Base-by-base conservation (phyloP, 345 rosid species). In the Eucalyptus decipiens region DNA sequence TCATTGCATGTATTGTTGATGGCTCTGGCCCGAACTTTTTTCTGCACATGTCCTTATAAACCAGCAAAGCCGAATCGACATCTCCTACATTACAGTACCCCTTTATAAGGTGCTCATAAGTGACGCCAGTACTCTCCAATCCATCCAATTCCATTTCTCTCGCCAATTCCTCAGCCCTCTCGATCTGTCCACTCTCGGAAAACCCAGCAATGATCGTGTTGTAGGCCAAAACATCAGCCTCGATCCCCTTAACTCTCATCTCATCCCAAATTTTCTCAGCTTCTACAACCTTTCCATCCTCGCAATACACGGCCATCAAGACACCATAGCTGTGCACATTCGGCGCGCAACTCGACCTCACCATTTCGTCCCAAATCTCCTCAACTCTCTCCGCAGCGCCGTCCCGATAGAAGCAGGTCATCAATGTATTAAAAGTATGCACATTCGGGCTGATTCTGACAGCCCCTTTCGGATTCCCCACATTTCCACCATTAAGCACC, bases 121-220 rank as follows among this genome's bases (percentile, higher is more conserved):
- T 94, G 87, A 92, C 87, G 86, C 89, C 90, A 88, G 91, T 94
- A 87, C 90, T 76, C 90, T 95, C 93, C 23, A 94, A 60, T 45
- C 96, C 94, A 87, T 90, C 89, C 90, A 90, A 90, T 48, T 91
- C 95, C 97, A 97, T 97, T 86, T 95, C 98, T 67, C 90, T 83
- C 15, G 92, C 89, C 47, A 96, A 89, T 88, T 92, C 93, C 90
- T 94, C 96, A 3, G 96, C 99, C 90, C 93, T 96, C 56, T 56
- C 88, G 56, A 94, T 88, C 87, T 94, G 94, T 3, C 96, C 93
- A 83, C 52, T 90, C 90, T 91, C 80, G 43, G 98, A 97, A 76
- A 93, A 92, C 40, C 96, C 98, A 47, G 94, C 97, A 34, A 97
- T 96, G 52, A 97, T 90, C 9, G 97, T 95, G 86, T 96, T 96